Conservation (phyloP, 306 rosid species). For the Cucurbita ficifolia region DNA sequence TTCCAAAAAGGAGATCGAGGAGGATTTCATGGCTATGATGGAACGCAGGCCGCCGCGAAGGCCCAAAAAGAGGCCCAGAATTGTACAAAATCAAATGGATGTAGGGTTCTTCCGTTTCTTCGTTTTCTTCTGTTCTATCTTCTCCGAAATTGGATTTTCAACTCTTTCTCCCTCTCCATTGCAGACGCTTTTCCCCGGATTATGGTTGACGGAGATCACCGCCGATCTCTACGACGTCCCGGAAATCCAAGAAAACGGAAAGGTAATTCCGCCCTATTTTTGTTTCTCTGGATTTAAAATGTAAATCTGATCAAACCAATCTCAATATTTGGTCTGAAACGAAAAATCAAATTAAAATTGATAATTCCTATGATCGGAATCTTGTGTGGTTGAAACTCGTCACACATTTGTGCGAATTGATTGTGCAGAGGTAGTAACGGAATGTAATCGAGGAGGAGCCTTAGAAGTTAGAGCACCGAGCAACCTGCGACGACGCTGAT, state of each 20-base stretch:
- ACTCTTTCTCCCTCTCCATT: not conserved
- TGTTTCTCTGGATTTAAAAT: not conserved
- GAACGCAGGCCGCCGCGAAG: conserved; percentile 51
- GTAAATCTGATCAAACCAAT: not conserved
- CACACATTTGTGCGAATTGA: not conserved
- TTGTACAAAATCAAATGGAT: conserved; percentile 51
- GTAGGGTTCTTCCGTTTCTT: conserved; percentile 18
- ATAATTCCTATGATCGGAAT: not conserved
- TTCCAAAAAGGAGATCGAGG: conserved; percentile 52
- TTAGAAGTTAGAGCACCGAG: not conserved
- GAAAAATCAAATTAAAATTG: too few relatives aligned
- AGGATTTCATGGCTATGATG: conserved; percentile 46
- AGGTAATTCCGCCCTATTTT: conserved; percentile 22
- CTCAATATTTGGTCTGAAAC: not conserved
- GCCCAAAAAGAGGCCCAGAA: conserved; percentile 45
- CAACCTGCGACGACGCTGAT: not conserved
- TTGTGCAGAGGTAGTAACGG: not conserved
- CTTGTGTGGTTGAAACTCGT: not conserved
- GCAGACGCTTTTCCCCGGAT: conserved; percentile 60
- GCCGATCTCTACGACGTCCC: conserved; percentile 56
- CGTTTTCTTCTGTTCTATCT: not conserved
- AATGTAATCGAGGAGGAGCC: not conserved
- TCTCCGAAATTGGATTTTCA: not conserved
- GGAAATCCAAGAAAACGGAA: conserved; percentile 36
- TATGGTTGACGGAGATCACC: conserved; percentile 54